phyloP scores from a whole-genome alignment of 257 asterid species.

The Paulownia fortunei region DNA sequence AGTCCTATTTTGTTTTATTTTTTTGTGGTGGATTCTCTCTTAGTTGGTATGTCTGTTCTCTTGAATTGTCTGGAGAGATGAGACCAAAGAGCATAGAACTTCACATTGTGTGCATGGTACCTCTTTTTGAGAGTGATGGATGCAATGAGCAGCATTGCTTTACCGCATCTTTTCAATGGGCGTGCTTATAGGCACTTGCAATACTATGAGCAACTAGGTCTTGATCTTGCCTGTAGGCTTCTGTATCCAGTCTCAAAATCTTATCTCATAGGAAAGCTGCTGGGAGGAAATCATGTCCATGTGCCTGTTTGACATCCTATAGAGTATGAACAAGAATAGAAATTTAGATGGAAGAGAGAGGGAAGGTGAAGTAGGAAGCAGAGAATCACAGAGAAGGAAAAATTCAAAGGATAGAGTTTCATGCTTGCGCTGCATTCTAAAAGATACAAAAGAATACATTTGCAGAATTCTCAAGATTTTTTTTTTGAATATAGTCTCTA shows the following conservation, averaged over 20 bases:
- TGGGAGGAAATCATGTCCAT: neutral
- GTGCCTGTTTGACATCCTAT: too few species aligned
- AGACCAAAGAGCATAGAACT: constrained; percentile 8
- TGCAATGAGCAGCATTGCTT: constrained; percentile 5
- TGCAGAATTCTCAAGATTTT: constrained; percentile 6
- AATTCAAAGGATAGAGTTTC: constrained; percentile 16
- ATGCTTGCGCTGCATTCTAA: neutral
- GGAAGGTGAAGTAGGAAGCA: neutral
- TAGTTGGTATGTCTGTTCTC: constrained; percentile 1
- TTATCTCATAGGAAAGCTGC: constrained; percentile 14
- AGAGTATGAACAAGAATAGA: neutral
- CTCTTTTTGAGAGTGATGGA: constrained; percentile 14
- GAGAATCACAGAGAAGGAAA: neutral
- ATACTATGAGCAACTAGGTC: constrained; percentile 17
- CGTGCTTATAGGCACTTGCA: neutral
- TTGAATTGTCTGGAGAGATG: constrained; percentile 12
- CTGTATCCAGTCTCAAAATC: constrained; percentile 15
- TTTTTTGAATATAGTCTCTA: constrained; percentile 9
- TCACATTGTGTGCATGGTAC: neutral
- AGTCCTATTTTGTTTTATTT: neutral
- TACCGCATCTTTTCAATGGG: neutral
- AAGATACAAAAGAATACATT: neutral
- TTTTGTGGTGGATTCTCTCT: neutral
- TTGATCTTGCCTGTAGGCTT: neutral
- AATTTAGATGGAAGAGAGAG: neutral